Conservation (phyloP, 1,284 basidiomycete genomes). For the Porogramme epimiltina region DNA sequence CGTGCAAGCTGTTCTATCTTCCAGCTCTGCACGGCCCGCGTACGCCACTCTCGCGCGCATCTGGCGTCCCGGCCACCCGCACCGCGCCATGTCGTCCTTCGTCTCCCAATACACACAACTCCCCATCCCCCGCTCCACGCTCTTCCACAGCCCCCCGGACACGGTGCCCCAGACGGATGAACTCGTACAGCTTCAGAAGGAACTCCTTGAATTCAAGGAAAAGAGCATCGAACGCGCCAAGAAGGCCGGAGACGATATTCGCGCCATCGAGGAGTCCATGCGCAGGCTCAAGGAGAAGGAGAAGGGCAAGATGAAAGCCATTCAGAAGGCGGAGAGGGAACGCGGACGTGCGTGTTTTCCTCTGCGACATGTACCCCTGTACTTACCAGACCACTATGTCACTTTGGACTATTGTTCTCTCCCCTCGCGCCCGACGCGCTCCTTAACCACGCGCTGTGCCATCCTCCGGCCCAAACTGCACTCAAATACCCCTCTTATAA, state of each 20-base stretch:
- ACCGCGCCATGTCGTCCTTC: conserved; percentile 43
- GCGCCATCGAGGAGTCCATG: conserved; percentile 68
- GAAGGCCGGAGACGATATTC: conserved; percentile 72
- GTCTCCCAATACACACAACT: conserved; percentile 48
- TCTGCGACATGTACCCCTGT: conserved; percentile 7
- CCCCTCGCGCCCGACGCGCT: conserved; percentile 4
- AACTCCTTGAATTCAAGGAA: conserved; percentile 57
- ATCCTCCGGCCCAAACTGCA: background rate
- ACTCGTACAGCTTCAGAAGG: conserved; percentile 62
- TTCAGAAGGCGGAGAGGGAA: conserved; percentile 69
- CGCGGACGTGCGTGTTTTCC: conserved; percentile 62
- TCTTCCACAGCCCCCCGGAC: conserved; percentile 64
- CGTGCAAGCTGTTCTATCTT: conserved; percentile 5
- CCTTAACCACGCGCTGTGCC: conserved; percentile 1
- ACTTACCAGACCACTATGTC: background rate
- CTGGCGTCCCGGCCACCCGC: conserved; percentile 8
- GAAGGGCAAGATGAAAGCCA: conserved; percentile 71
- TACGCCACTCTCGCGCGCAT: conserved; percentile 6
- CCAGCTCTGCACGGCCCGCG: conserved; percentile 2
- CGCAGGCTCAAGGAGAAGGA: conserved; percentile 72
- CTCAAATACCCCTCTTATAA: background rate
- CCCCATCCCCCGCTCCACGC: conserved; percentile 49
- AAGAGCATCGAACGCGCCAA: conserved; percentile 59
- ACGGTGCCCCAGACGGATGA: conserved; percentile 71
- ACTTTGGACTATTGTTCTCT: background rate